Evolutionary conservation across 2,329 filamentous ascomycete genomes (phyloP).

Genomic region (Ilyonectria sp.): DNA sequence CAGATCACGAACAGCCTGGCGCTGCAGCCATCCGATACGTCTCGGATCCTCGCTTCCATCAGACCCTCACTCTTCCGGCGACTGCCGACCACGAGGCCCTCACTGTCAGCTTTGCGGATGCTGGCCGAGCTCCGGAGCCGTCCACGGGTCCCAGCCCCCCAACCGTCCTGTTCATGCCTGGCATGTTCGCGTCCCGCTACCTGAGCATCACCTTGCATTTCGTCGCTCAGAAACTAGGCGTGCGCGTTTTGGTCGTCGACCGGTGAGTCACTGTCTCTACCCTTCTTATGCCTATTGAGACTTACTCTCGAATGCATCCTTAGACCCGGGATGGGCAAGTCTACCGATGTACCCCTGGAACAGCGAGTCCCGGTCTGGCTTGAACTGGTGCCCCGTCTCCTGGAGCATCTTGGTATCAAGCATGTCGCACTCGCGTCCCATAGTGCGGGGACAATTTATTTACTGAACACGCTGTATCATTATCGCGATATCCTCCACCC

Average conservation of each 20-base stretch:
- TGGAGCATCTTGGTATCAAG: constrained; percentile 51
- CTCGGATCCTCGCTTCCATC: constrained; percentile 46
- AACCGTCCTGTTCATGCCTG: constrained; percentile 49
- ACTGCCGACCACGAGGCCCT: constrained; percentile 38
- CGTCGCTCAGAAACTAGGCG: constrained; percentile 48
- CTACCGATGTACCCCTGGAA: constrained; percentile 34
- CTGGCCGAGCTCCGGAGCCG: constrained; percentile 33
- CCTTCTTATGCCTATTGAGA: constrained; percentile 32
- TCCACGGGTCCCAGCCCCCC: constrained; percentile 34
- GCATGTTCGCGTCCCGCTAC: constrained; percentile 48
- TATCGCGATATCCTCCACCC: constrained; percentile 47
- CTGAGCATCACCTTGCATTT: constrained; percentile 51
- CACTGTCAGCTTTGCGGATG: constrained; percentile 49
- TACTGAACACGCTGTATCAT: constrained; percentile 49
- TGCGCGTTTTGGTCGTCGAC: constrained; percentile 54
- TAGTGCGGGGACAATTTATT: constrained; percentile 52
- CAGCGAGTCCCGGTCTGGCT: constrained; percentile 44
- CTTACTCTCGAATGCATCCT: constrained; percentile 36
- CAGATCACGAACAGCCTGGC: background rate
- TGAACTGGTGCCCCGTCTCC: constrained; percentile 51
- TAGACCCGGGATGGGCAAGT: constrained; percentile 49
- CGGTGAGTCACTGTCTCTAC: constrained; percentile 42
- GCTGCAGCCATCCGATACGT: constrained; percentile 33
- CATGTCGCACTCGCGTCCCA: constrained; percentile 52
- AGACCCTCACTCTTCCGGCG: constrained; percentile 45